Evolutionary conservation across 1,284 basidiomycete species (phyloP), one percentile per base, ranked within the genome.

Genomic region (Trametes polyzona): DNA sequence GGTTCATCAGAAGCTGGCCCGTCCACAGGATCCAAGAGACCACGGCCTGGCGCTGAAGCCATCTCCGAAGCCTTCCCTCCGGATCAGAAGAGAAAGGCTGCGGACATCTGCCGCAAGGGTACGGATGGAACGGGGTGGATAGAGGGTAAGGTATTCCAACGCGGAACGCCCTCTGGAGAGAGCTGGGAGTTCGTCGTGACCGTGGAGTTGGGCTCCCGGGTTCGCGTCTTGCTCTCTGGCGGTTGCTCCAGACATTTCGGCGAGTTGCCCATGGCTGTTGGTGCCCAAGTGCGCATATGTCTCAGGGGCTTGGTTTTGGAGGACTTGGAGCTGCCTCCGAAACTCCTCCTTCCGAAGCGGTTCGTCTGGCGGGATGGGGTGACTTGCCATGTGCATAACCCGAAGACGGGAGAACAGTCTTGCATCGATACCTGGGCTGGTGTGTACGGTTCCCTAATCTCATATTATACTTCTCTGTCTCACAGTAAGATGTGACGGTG

Each of bases 81-180:
- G 1, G 56, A 51, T 10, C 44, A 58, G 40, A 48, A 51, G 52
- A 61, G 36, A 35, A 63, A 48, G 17, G 64, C 57, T 2, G 47
- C 24, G 14, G 65, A 67, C 33, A 41, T 70, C 3, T 56, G 48
- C 54, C 37, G 61, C 21, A 52, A 57, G 26, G 61, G 59, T 6
- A 26, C 48, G 30, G 55, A 62, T 29, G 62, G 59, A 4, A 48
- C 55, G 3, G 76, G 78, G 1, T 79, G 73, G 58, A 65, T 83
- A 2, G 64, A 71, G 36, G 77, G 75, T 46, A 71, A 59, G 21
- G 69, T 80, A 0, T 63, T 43, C n/a, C 43, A 59, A 21, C 30
- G 43, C 7, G 48, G 73, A 68, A 26, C 54, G 47, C 14, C 53
- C 76, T 16, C 66, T 66, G 40, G 64, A 19, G 42, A 62, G 14